Evolutionary conservation across 805 yeast species (phyloP), one percentile per base, ranked within the genome.

Genomic region (Kazachstania kunashirensis): DNA sequence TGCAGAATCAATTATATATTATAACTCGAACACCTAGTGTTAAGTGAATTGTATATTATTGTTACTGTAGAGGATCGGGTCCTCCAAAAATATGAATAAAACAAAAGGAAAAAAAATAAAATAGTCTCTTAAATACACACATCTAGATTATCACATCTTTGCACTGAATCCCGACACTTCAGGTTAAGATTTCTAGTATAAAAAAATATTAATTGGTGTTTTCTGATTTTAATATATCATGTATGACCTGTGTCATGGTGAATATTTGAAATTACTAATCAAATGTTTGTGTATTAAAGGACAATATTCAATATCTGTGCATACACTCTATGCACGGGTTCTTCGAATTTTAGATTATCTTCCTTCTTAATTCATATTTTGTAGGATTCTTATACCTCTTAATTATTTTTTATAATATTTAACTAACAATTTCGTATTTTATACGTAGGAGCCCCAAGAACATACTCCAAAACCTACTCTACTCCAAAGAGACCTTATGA

Each of bases 401-500:
- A 5, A n/a, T 26, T 20, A 8, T 28, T 8, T 14, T 8, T 32
- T 18, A 11, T 10, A 24, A n/a, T n/a, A 24, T 18, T 12, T 30
- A 21, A 36, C 40, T 32, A 37, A 37, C 40, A 38, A 24, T 14
- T 12, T 15, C 18, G 11, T 28, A 27, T 12, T 11, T 27, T 29
- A 17, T 28, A 28, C 12, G 35, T 51, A 83, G 94, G 94, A 77
- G 95, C 96, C 62, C 97, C 98, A 75, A 84, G 95, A 79, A 84
- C 94, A 66, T 82, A 88, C 82, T 89, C 97, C 59, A 92, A 92
- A 84, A 92, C 98, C 65, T 92, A 84, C 84, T 74, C 96, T 65
- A 95, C 89, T 68, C 98, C 98, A 77, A 86, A 84, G 81, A 84
- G 94, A 71, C 96, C 97, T 54, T 92, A 82, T 79, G 98, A 92